Evolutionary conservation across 139 green algal genomes (phyloP).

Genomic region (Chlamydomonas schloesseri): DNA sequence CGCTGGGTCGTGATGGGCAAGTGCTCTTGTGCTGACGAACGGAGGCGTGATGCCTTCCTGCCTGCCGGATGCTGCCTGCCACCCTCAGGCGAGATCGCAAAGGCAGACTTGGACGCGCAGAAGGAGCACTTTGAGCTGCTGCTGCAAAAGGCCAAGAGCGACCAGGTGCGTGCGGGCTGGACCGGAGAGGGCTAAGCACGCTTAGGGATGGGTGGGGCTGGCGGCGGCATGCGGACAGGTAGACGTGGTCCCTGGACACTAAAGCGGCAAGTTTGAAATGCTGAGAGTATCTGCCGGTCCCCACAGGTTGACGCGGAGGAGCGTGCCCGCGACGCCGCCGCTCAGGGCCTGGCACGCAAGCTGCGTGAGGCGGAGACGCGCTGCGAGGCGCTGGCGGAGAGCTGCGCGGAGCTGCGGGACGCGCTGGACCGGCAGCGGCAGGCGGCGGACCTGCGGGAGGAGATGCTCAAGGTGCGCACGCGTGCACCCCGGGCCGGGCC

Average conservation of each 20-base stretch:
- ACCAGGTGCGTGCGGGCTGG: slow-evolving; percentile 59
- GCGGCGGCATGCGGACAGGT: too few species aligned
- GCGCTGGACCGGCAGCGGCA: slow-evolving; percentile 73
- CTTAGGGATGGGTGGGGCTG: too few species aligned
- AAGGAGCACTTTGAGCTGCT: slow-evolving; percentile 67
- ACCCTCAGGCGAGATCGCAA: slow-evolving; percentile 52
- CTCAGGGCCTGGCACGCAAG: slow-evolving; percentile 60
- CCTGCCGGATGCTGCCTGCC: not conserved
- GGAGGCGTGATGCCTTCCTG: too few species aligned
- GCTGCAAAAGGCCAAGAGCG: slow-evolving; percentile 65
- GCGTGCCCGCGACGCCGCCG: slow-evolving; percentile 62
- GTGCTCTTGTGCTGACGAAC: too few species aligned
- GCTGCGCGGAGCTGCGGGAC: slow-evolving; percentile 65
- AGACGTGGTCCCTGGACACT: too few species aligned
- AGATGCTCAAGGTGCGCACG: slow-evolving; percentile 70
- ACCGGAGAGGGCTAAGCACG: too few species aligned
- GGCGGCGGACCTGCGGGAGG: slow-evolving; percentile 70
- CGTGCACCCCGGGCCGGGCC: too few species aligned
- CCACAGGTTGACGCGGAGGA: slow-evolving; percentile 74
- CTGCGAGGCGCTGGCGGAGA: slow-evolving; percentile 73
- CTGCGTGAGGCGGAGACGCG: slow-evolving; percentile 74
- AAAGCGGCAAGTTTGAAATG: too few species aligned
- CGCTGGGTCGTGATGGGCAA: too few species aligned
- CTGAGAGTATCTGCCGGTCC: too few species aligned
- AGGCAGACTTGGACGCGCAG: slow-evolving; percentile 73